phyloP scores from a whole-genome alignment of 805 yeast genomes.

The Yarrowia sp. region DNA sequence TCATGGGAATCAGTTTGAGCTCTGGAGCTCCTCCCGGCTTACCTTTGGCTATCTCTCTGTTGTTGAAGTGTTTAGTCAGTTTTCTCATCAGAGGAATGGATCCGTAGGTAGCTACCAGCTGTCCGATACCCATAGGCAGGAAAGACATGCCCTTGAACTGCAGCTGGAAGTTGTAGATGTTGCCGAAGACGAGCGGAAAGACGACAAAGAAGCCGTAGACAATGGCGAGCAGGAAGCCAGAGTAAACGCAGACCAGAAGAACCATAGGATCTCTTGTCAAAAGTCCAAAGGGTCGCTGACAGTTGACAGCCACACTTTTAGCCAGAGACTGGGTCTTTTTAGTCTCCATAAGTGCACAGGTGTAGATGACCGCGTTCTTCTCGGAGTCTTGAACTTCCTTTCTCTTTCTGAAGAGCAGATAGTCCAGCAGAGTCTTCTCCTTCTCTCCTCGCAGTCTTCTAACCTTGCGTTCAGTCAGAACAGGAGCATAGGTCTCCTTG shows the following conservation, averaged over 20 bases:
- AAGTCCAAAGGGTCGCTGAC: slow-evolving; percentile 55
- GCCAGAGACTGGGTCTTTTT: neutral
- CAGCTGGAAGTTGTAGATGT: slow-evolving; percentile 46
- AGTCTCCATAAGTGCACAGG: slow-evolving; percentile 15
- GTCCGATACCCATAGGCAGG: slow-evolving; percentile 56
- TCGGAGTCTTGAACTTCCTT: neutral
- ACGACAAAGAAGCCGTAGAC: slow-evolving; percentile 61
- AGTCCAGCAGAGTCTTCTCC: neutral
- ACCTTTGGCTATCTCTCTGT: slow-evolving; percentile 46
- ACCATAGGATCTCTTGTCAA: slow-evolving; percentile 63
- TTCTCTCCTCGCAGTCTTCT: slow-evolving; percentile 47
- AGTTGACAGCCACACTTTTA: slow-evolving; percentile 37
- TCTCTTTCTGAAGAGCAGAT: too few species aligned
- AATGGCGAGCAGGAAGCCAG: slow-evolving; percentile 66
- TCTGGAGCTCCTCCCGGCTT: slow-evolving; percentile 54
- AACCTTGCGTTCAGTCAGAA: slow-evolving; percentile 67
- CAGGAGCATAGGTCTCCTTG: slow-evolving; percentile 81
- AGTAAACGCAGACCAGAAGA: slow-evolving; percentile 56
- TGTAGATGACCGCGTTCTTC: neutral
- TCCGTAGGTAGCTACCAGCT: slow-evolving; percentile 47
- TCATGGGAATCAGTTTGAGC: slow-evolving; percentile 56
- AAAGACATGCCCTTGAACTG: slow-evolving; percentile 60
- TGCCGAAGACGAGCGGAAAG: slow-evolving; percentile 54
- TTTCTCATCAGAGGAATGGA: slow-evolving; percentile 49
- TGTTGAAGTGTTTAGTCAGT: slow-evolving; percentile 38